Evolutionary conservation across 768 basidiomycete genomes (phyloP).

Genomic region (Lactarius trivialis): DNA sequence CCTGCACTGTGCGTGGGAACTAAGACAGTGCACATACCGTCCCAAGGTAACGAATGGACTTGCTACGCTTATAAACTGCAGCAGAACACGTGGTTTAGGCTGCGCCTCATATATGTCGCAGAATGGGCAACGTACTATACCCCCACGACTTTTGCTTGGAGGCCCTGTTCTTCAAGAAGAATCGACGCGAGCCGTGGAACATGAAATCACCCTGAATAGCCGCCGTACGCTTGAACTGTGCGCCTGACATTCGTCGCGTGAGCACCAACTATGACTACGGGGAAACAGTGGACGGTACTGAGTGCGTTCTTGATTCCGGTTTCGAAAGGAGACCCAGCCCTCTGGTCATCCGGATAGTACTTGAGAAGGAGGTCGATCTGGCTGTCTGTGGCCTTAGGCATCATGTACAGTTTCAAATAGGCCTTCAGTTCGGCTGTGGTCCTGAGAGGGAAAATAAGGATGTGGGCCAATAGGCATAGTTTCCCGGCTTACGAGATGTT

Average conservation of each 20-base stretch:
- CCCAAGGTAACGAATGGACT: slow-evolving; percentile 13
- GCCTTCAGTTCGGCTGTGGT: background rate
- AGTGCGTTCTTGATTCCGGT: slow-evolving; percentile 23
- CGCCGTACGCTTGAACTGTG: slow-evolving; percentile 20
- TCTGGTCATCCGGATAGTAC: slow-evolving; percentile 23
- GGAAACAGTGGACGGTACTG: slow-evolving; percentile 25
- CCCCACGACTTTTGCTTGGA: slow-evolving; percentile 15
- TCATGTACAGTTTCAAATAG: slow-evolving; percentile 22
- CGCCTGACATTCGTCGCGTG: background rate
- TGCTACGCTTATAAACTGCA: slow-evolving; percentile 18
- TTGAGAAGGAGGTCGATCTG: slow-evolving; percentile 23
- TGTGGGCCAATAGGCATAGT: background rate
- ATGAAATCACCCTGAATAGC: slow-evolving; percentile 20
- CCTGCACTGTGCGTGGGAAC: background rate
- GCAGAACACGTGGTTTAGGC: background rate
- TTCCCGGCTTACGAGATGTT: slow-evolving; percentile 30
- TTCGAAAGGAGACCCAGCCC: slow-evolving; percentile 20
- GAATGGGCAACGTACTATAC: slow-evolving; percentile 10
- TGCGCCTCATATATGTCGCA: background rate
- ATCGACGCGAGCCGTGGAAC: slow-evolving; percentile 20
- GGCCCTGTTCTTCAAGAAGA: slow-evolving; percentile 17
- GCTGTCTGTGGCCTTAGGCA: slow-evolving; percentile 22
- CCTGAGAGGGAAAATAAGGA: background rate
- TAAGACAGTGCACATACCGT: slow-evolving; percentile 1
- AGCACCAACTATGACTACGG: background rate